Evolutionary conservation across 305 asterid species (phyloP).

Genomic region (Galium porrigens): DNA sequence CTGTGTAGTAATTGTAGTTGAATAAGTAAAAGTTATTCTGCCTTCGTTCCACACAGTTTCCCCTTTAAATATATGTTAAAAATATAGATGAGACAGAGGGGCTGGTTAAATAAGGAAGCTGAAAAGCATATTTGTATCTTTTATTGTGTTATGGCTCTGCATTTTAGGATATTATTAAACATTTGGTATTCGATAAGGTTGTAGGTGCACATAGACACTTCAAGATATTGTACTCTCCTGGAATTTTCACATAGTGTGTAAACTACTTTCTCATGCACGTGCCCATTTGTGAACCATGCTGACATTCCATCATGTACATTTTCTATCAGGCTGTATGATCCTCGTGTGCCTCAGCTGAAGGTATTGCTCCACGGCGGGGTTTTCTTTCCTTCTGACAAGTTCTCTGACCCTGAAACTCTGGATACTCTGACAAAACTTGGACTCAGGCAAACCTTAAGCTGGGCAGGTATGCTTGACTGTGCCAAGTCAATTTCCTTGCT

Average conservation of each 20-base stretch:
- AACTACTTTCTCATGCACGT: constrained; percentile 4
- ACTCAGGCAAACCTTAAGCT: constrained; percentile 54
- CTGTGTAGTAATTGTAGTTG: neutral
- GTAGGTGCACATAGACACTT: neutral
- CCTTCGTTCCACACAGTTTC: neutral
- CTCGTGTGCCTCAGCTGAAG: constrained; percentile 60
- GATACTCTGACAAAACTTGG: constrained; percentile 66
- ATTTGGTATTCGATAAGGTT: neutral
- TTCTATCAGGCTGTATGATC: constrained; percentile 75
- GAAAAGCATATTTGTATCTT: constrained; percentile 1
- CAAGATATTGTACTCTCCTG: neutral
- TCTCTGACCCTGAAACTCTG: constrained; percentile 52
- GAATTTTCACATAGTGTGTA: neutral
- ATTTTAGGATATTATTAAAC: neutral
- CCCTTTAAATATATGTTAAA: neutral
- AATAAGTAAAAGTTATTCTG: neutral
- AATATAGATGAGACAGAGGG: neutral
- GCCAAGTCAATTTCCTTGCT: constrained; percentile 72
- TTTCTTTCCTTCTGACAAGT: constrained; percentile 69
- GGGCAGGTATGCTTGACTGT: constrained; percentile 68
- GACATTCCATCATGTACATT: constrained; percentile 12
- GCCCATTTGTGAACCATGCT: neutral
- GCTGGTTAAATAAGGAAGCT: neutral
- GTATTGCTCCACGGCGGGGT: constrained; percentile 47
- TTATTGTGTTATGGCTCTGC: neutral